These are phyloP conservation scores for Lepidium africanum DNA, from an alignment of 345 rosid genomes.

Conservation along the genomic window DNA sequence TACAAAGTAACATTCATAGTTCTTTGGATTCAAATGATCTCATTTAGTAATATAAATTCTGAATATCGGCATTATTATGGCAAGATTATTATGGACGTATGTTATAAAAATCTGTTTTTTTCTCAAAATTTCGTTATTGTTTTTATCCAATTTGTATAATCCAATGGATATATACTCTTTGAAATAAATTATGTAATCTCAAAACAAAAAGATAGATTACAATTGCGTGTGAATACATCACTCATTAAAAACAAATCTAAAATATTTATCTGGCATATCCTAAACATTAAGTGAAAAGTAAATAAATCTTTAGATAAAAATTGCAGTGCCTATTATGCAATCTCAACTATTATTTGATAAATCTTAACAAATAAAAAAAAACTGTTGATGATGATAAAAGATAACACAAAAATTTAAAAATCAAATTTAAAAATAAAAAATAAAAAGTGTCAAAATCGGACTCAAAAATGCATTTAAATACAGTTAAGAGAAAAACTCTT, in stretches of 20 bases:
- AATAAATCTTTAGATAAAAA: neutral
- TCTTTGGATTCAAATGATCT: neutral
- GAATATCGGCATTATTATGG: neutral
- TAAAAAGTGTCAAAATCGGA: conserved; percentile 19
- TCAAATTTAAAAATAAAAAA: neutral
- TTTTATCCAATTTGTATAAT: neutral
- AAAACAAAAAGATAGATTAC: neutral
- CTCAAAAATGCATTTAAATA: conserved; percentile 31
- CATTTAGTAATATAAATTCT: neutral
- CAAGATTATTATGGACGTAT: neutral
- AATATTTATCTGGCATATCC: neutral
- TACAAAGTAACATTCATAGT: neutral
- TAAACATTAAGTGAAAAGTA: neutral
- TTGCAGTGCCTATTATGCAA: neutral
- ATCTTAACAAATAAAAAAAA: conserved; percentile 2
- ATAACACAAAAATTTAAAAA: conserved; percentile 19
- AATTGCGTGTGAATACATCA: neutral
- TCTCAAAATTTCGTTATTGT: neutral
- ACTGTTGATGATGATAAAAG: neutral
- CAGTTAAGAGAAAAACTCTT: conserved; percentile 24
- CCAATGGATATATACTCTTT: neutral
- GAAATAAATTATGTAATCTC: neutral
- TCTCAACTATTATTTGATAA: neutral
- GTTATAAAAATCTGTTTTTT: neutral
- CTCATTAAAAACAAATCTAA: neutral